Percentiles rank a stretch among this genome's conserved stretches.
phyloP scores from a whole-genome alignment of 306 rosid genomes.

The Lathyrus oleraceus region DNA sequence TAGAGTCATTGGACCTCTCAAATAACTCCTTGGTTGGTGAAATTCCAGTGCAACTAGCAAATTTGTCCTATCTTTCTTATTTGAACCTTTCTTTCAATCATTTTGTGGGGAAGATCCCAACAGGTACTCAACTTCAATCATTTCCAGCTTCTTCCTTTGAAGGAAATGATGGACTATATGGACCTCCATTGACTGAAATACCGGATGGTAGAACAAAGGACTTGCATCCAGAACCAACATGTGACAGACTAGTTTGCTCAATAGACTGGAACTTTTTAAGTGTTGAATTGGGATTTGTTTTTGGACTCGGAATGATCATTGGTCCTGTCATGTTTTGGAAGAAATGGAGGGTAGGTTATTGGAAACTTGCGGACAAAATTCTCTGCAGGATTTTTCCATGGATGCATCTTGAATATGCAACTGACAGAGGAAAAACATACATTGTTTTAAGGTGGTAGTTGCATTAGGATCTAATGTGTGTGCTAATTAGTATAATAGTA shows the following conservation, averaged over 20 bases:
- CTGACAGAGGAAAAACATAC: neutral
- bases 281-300: slow-evolving; percentile 24
- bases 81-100: slow-evolving; percentile 45
- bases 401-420: neutral
- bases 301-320: slow-evolving; percentile 11
- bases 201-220: neutral
- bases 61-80: slow-evolving; percentile 36
- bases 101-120: slow-evolving; percentile 42
- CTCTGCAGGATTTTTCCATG: slow-evolving; percentile 13
- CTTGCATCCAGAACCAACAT: neutral
- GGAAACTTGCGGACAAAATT: neutral
- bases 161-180: slow-evolving; percentile 39
- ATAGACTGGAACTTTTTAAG: neutral
- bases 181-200: slow-evolving; percentile 31
- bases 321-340: slow-evolving; percentile 15
- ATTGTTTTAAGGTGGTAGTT: slow-evolving; percentile 8
- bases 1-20: slow-evolving; percentile 53
- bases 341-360: slow-evolving; percentile 30
- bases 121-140: slow-evolving; percentile 36
- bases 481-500: neutral
- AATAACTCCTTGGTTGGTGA: slow-evolving; percentile 21
- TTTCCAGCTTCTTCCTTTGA: slow-evolving; percentile 29
- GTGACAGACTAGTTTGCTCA: neutral
- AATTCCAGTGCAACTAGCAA: slow-evolving; percentile 13
- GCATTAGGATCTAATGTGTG: neutral